Evolutionary conservation across 148 eudicot species (phyloP).

Genomic region (Persicaria tinctoria): DNA sequence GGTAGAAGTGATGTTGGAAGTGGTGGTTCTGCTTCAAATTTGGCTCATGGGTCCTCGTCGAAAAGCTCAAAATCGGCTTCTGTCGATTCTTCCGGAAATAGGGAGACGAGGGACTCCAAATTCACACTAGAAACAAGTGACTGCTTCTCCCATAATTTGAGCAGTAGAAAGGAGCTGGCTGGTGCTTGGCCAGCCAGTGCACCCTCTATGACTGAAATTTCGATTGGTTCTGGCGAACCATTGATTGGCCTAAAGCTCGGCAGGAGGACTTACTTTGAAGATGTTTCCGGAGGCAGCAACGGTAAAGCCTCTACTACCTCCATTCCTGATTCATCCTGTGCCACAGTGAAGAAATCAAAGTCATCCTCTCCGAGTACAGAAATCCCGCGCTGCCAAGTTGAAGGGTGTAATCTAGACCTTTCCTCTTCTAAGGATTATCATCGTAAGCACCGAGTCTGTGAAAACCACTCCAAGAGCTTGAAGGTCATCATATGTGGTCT

Average conservation of each 20-base stretch:
- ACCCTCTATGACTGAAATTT: conserved; percentile 41
- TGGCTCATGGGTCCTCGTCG: conserved; percentile 57
- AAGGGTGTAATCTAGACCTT: conserved; percentile 82
- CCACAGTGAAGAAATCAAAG: conserved; percentile 46
- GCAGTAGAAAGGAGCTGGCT: conserved; percentile 30
- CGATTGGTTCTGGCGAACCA: conserved; percentile 75
- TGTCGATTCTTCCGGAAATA: conserved; percentile 51
- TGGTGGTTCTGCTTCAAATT: conserved; percentile 51
- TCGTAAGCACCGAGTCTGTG: conserved; percentile 82
- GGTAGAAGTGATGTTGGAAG: conserved; percentile 26
- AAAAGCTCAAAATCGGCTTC: conserved; percentile 83
- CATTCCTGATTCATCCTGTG: conserved; percentile 30
- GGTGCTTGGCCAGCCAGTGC: conserved; percentile 32
- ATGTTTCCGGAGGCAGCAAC: conserved; percentile 31
- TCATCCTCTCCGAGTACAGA: conserved; percentile 31
- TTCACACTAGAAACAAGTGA: conserved; percentile 35
- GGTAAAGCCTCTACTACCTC: conserved; percentile 25
- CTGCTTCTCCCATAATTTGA: conserved; percentile 35
- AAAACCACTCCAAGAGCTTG: conserved; percentile 66
- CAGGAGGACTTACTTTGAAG: conserved; percentile 71
- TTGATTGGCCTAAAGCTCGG: conserved; percentile 78
- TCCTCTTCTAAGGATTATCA: conserved; percentile 84
- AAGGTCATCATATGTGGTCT: conserved; percentile 66
- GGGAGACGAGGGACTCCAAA: conserved; percentile 31
- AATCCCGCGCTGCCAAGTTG: conserved; percentile 65